Evolutionary conservation across 768 basidiomycete genomes (phyloP), one percentile per base, ranked within the genome.

Genomic region (Crassisporium funariophilum): DNA sequence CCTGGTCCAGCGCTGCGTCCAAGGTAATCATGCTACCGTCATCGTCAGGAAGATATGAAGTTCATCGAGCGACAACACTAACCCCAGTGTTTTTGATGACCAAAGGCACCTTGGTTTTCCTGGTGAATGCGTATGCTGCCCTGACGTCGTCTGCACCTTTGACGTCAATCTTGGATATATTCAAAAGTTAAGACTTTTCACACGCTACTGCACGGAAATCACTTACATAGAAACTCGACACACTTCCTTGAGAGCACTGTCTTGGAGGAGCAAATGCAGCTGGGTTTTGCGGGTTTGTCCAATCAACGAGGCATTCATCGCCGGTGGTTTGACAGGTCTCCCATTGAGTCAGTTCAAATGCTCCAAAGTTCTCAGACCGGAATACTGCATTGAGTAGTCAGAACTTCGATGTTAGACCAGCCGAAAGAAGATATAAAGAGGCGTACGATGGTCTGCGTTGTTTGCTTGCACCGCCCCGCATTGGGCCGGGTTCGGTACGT

Each of bases 271-370:
- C 56, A 1, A 58, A 58, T 1, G 61, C 46, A 4, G 34, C 40
- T 7, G 40, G 25, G 44, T 70, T 59, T 17, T 64, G 50, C 0
- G 70, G 65, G 27, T 62, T 27, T 0, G 46, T 49, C 36, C 50
- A 73, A 57, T 77, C 71, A 10, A 82, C 65, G 1, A 79, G 59
- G 53, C 82, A 82, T 27, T 72, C 67, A 22, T 70, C 61, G 9
- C 63, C 57, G 0, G 67, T 67, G 5, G 57, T 45, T 55, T 82
- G 79, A 53, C 82, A 84, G 0, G 78, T 78, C 54, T 79, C 81
- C 80, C 79, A 81, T 52, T 82, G 76, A 0, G 72, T 53, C 38
- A 62, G 56, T 27, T 58, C 53, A 44, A 60, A 61, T 13, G 56
- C 61, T 2, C 43, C 35, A 2, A 57, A 49, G 2, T 44, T 33